Base-by-base conservation (phyloP, 495 filamentous ascomycete species). In the Penicillium mononematosum region DNA sequence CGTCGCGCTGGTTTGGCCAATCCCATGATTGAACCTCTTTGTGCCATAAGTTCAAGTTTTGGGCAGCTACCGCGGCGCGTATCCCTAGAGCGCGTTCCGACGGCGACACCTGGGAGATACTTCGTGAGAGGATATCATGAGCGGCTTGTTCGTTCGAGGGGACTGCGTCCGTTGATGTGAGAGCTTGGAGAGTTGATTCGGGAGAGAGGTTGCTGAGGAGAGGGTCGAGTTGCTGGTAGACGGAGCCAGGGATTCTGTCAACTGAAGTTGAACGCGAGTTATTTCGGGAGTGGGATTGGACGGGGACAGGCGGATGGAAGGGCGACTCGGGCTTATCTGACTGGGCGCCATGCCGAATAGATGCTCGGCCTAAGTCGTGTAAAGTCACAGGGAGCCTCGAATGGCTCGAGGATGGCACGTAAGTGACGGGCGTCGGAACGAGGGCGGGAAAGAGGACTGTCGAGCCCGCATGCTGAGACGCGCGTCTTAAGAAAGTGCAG, bases 11-110 rank as follows among this genome's bases (percentile, higher is more conserved):
- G 43, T 63, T 72, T 9, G 86, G 83, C 92, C 92, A 96, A 32
- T 73, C 68, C 92, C 92, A 96, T 25, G 73, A 65, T 20, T 82
- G 78, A 14, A 96, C 75, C 72, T 96, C 92, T 42, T 83, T 80
- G 34, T 87, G 80, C 92, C 92, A 96, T 59, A 85, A 75, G 54
- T 81, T 77, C 55, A 96, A 80, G 55, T 85, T 87, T 63, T 89
- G 83, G 34, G 87, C 87, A 16, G 87, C 88, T 60, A 88, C 65
- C 10, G 90, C 89, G 14, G 88, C 89, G 61, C 86, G 78, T 52
- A 89, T 80, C 2, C 88, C 90, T 62, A 91, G 84, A 19, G 85
- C 83, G 63, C 86, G 81, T 70, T 91, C 87, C 10, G 81, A 76
- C 1, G 83, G 74, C 9, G 86, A 85, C 11, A 87, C 86, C 50